Evolutionary conservation across 139 green algal species (phyloP).

Genomic region (Haematococcus lacustris): DNA sequence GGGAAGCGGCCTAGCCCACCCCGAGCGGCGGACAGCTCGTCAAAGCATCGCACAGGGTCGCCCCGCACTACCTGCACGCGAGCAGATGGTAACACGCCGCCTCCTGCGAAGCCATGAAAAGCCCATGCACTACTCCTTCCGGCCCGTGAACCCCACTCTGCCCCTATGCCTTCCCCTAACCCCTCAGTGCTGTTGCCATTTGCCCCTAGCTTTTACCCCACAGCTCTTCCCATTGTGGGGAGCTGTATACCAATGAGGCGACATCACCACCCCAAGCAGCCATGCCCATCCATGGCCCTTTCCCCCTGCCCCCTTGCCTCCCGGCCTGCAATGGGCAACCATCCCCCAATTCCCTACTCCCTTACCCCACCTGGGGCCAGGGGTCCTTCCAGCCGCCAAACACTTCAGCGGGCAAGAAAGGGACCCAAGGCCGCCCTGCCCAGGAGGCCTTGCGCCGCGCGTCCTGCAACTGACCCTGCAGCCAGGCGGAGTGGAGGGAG

Average conservation of each 20-base stretch:
- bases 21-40: conserved; percentile 61
- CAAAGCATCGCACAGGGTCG: conserved; percentile 50
- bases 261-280: no score
- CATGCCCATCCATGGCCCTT: no score
- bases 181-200: no score
- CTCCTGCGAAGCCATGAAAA: no score
- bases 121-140: background rate
- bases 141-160: background rate
- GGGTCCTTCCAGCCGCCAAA: conserved; percentile 24
- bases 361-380: conserved; percentile 20
- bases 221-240: no score
- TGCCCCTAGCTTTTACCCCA: background rate
- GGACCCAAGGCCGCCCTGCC: conserved; percentile 28
- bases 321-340: background rate
- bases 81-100: no score
- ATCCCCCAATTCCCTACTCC: background rate
- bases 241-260: background rate
- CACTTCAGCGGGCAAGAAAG: conserved; percentile 20
- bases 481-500: no score
- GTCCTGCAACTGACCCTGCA: conserved; percentile 26
- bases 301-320: no score
- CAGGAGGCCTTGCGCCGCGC: conserved; percentile 30
- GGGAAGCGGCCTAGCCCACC: conserved; percentile 74
- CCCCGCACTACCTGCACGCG: conserved; percentile 23
- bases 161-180: no score